These are phyloP conservation scores for Ogataea pini DNA, from an alignment of 805 yeast species.

Conservation along the genomic window DNA sequence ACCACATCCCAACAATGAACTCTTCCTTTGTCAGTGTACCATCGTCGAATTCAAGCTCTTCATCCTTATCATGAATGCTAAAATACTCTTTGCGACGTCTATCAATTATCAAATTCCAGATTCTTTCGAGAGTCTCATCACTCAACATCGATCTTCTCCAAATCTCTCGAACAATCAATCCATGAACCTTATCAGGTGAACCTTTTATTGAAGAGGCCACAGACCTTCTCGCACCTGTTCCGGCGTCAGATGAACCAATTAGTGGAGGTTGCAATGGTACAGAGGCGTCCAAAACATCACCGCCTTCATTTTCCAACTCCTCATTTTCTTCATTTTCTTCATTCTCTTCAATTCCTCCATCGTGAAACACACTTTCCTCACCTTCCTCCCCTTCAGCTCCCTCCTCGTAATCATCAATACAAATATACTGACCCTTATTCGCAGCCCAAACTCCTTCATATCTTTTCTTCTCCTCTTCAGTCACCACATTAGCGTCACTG, in stretches of 20 bases:
- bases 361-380: background rate
- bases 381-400: background rate
- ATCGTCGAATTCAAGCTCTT: slow-evolving; percentile 64
- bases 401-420: slow-evolving; percentile 11
- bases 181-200: slow-evolving; percentile 42
- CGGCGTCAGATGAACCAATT: background rate
- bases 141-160: slow-evolving; percentile 82
- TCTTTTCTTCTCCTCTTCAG: slow-evolving; percentile 72
- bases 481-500: slow-evolving; percentile 48
- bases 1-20: slow-evolving; percentile 96
- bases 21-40: slow-evolving; percentile 79
- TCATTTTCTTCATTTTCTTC: background rate
- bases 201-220: slow-evolving; percentile 2
- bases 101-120: slow-evolving; percentile 73
- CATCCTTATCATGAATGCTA: slow-evolving; percentile 5
- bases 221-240: background rate
- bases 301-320: background rate
- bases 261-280: background rate
- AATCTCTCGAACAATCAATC: slow-evolving; percentile 68
- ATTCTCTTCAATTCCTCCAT: background rate
- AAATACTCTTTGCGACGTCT: slow-evolving; percentile 48
- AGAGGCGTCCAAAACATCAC: background rate
- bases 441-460: slow-evolving; percentile 96
- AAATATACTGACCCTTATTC: slow-evolving; percentile 66
- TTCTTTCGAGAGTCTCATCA: slow-evolving; percentile 54